These are phyloP conservation scores for Tripidium arundinaceum DNA, from an alignment of 202 grass and related monocot genomes.

Conservation along the genomic window DNA sequence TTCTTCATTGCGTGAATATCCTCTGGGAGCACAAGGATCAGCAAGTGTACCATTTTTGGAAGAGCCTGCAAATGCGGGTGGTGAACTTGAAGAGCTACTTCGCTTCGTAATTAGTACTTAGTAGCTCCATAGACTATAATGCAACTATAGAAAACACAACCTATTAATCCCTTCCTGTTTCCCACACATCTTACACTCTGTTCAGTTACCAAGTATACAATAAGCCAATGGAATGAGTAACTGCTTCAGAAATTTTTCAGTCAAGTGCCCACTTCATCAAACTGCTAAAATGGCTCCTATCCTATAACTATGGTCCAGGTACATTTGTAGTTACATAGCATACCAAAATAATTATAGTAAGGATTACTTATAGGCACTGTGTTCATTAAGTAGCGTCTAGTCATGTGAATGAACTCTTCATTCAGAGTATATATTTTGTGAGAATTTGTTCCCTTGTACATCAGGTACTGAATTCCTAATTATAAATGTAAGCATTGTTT, in stretches of 20 bases:
- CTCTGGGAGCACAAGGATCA: constrained; percentile 85
- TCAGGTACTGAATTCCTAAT: not conserved
- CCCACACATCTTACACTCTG: not conserved
- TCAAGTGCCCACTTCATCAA: not conserved
- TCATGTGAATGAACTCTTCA: not conserved
- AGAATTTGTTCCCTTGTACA: not conserved
- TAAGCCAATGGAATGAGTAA: not conserved
- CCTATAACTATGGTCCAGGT: not conserved
- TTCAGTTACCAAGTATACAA: not conserved
- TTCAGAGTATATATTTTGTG: not conserved
- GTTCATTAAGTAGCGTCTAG: not conserved
- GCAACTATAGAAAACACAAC: constrained; percentile 18
- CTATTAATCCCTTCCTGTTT: not conserved
- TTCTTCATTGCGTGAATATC: constrained; percentile 46
- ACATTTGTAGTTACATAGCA: not conserved
- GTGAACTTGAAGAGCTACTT: not conserved
- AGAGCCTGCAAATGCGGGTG: constrained; percentile 32
- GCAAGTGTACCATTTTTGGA: constrained; percentile 38
- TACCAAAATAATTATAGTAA: not conserved
- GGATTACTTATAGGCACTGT: not conserved
- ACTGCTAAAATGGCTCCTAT: not conserved
- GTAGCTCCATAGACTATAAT: not conserved
- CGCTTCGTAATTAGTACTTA: not conserved
- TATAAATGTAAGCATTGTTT: not conserved
- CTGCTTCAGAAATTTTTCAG: not conserved